Conservation (phyloP, 1,139 yeast species). For the Hansenula sp. region DNA sequence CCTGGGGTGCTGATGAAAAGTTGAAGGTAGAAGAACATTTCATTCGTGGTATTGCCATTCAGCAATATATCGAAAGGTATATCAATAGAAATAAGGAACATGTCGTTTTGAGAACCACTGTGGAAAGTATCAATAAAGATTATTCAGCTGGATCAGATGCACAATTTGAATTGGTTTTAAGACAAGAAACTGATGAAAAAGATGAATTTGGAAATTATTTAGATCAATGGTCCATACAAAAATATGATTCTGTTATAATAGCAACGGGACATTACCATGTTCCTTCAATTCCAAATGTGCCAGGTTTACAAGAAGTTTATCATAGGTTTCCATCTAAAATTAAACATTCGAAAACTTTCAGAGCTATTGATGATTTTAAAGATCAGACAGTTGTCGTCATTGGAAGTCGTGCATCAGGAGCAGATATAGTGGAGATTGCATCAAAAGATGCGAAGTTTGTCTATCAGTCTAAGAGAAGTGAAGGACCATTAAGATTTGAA, state of each 20-base stretch:
- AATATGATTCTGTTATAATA: constrained; percentile 47
- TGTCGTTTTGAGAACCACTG: constrained; percentile 32
- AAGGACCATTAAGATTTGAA: constrained; percentile 7
- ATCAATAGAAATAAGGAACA: constrained; percentile 28
- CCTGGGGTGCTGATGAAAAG: constrained; percentile 26
- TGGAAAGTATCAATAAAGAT: constrained; percentile 32
- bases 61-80: constrained; percentile 35
- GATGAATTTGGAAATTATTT: constrained; percentile 21
- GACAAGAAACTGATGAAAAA: constrained; percentile 20
- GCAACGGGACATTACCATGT: constrained; percentile 55
- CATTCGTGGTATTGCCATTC: constrained; percentile 25
- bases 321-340: constrained; percentile 27
- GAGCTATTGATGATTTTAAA: constrained; percentile 27
- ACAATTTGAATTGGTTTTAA: constrained; percentile 31
- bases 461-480: constrained; percentile 19
- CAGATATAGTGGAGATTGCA: constrained; percentile 31
- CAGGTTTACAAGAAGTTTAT: constrained; percentile 36
- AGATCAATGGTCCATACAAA: constrained; percentile 37
- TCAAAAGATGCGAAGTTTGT: constrained; percentile 20
- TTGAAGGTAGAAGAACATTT: constrained; percentile 21
- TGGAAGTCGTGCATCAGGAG: constrained; percentile 44
- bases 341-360: constrained; percentile 38
- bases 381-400: constrained; percentile 35
- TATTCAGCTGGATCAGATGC: constrained; percentile 21
- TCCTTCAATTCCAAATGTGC: constrained; percentile 43